Conservation (phyloP, 2,329 filamentous ascomycete species). For the Pseudogymnoascus sp. region DNA sequence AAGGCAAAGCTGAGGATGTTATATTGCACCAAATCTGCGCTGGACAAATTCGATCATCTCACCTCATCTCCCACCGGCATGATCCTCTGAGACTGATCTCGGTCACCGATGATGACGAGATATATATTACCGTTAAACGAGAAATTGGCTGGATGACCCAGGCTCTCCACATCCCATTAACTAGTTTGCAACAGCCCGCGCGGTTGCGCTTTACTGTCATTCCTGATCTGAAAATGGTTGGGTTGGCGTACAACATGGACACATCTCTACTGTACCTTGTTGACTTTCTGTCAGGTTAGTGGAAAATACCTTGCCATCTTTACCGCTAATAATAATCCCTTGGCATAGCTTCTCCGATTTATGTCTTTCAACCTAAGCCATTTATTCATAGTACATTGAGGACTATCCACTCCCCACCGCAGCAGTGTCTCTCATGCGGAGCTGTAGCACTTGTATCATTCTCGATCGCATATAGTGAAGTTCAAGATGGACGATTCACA, state of each 20-base stretch:
- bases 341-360: not conserved
- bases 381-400: not conserved
- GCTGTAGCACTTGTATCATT: not conserved
- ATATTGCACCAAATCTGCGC: not conserved
- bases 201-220: not conserved
- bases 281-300: not conserved
- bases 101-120: not conserved
- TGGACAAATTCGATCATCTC: not conserved
- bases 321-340: not conserved
- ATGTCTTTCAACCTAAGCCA: not conserved
- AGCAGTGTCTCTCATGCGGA: not conserved
- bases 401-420: not conserved
- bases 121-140: not conserved
- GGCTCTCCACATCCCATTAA: not conserved
- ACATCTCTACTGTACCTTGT: not conserved
- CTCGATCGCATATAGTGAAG: not conserved
- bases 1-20: not conserved
- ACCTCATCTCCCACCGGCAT: not conserved
- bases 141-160: not conserved
- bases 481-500: not conserved
- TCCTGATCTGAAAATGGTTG: not conserved
- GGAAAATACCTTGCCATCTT: not conserved
- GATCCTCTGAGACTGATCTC: not conserved
- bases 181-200: not conserved
- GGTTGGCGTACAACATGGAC: not conserved